phyloP scores from a whole-genome alignment of 192 early-diverging fungal species.

The Entophlyctis helioformis region DNA sequence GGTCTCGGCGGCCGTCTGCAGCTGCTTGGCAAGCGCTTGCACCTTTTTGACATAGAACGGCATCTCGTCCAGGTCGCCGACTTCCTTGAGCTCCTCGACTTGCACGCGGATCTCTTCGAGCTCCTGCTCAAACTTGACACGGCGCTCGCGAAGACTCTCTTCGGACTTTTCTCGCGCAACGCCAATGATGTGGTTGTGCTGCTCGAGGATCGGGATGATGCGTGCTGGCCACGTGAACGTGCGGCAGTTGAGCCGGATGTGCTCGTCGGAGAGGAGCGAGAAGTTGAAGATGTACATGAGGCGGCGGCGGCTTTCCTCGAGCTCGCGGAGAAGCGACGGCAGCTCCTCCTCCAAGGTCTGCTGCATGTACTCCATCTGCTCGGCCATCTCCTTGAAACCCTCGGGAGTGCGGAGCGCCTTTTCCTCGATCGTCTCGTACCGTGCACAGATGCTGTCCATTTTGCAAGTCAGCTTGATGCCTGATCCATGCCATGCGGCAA shows the following conservation, averaged over 20 bases:
- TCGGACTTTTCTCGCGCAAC: conserved; percentile 42
- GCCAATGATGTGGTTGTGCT: conserved; percentile 41
- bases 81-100: conserved; percentile 48
- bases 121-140: conserved; percentile 39
- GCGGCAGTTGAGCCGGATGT: conserved; percentile 43
- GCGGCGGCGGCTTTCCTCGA: conserved; percentile 37
- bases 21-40: conserved; percentile 39
- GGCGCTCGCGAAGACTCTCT: conserved; percentile 33
- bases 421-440: conserved; percentile 39
- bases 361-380: conserved; percentile 50
- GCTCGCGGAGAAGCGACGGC: conserved; percentile 28
- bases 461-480: too few species aligned
- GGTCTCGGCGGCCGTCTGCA: conserved; percentile 39
- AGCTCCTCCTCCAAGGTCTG: conserved; percentile 24
- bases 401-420: conserved; percentile 38
- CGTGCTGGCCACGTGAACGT: conserved; percentile 52
- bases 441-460: conserved; percentile 29
- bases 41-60: conserved; percentile 60
- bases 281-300: conserved; percentile 43
- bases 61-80: conserved; percentile 55
- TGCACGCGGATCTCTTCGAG: conserved; percentile 43
- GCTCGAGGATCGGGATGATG: conserved; percentile 37
- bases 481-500: neutral
- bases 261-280: conserved; percentile 37
- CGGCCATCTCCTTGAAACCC: conserved; percentile 55